phyloP scores from a whole-genome alignment of 2,329 filamentous ascomycete genomes.

The Verticillium tricorpus region DNA sequence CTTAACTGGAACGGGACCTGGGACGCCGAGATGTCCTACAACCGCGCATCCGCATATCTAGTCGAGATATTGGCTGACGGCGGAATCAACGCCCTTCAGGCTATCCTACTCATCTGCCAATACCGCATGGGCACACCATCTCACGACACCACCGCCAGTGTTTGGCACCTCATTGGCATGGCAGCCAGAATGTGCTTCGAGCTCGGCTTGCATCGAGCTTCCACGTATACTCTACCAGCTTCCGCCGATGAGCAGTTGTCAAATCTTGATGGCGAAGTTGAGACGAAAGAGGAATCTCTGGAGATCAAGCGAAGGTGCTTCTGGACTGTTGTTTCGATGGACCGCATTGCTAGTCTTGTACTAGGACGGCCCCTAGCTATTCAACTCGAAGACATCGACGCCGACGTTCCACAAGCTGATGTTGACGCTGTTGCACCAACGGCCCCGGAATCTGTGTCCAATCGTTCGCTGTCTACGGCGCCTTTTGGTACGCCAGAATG shows the following conservation, averaged over 20 bases:
- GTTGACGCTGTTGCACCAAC: constrained; percentile 12
- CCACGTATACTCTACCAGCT: constrained; percentile 21
- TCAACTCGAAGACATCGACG: constrained; percentile 34
- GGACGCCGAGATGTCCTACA: constrained; percentile 36
- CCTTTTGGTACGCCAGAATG: neutral
- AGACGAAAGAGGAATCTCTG: constrained; percentile 16
- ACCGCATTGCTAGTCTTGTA: constrained; percentile 29
- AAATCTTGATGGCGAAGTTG: neutral
- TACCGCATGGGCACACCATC: constrained; percentile 35
- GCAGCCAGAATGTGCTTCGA: constrained; percentile 35
- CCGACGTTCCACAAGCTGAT: constrained; percentile 25
- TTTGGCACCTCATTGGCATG: constrained; percentile 40
- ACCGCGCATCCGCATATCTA: constrained; percentile 30
- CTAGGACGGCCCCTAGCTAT: constrained; percentile 35
- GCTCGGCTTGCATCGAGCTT: constrained; percentile 33
- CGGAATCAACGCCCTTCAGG: constrained; percentile 32
- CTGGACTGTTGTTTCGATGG: constrained; percentile 36
- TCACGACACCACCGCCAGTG: constrained; percentile 30
- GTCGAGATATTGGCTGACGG: constrained; percentile 29
- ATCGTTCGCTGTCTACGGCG: neutral
- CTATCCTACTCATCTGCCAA: constrained; percentile 36
- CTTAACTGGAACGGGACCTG: constrained; percentile 38
- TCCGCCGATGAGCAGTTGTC: neutral
- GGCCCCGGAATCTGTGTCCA: constrained; percentile 3
- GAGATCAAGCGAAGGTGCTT: constrained; percentile 34